phyloP scores from a whole-genome alignment of 768 basidiomycete species.

The Hygrocybe coccinea region DNA sequence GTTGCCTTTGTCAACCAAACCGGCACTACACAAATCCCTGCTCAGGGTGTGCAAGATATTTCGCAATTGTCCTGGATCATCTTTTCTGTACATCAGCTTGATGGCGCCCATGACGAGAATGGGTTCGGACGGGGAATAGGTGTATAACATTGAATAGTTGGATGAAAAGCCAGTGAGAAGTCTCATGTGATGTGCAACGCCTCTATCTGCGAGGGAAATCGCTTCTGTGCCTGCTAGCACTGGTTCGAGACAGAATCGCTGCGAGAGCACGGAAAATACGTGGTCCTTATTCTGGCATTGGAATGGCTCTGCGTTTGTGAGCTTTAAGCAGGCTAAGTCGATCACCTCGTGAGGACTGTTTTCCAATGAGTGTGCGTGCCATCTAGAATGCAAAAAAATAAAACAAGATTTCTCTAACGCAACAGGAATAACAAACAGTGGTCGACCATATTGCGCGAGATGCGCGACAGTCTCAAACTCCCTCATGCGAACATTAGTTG shows the following conservation, averaged over 20 bases:
- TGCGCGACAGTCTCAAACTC: neutral
- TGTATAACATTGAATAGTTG: slow-evolving; percentile 7
- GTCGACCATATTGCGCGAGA: slow-evolving; percentile 3
- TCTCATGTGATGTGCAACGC: slow-evolving; percentile 15
- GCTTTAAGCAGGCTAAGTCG: neutral
- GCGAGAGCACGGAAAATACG: slow-evolving; percentile 15
- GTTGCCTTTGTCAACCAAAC: slow-evolving; percentile 13
- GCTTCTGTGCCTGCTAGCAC: slow-evolving; percentile 11
- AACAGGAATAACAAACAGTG: neutral
- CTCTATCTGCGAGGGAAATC: slow-evolving; percentile 8
- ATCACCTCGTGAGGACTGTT: neutral
- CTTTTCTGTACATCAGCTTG: slow-evolving; percentile 3
- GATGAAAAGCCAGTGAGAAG: slow-evolving; percentile 13
- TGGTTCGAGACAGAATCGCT: slow-evolving; percentile 15
- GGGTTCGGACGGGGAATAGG: slow-evolving; percentile 12
- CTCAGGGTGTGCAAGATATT: slow-evolving; percentile 12
- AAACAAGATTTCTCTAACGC: neutral
- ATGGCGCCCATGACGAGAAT: slow-evolving; percentile 12
- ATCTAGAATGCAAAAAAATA: neutral
- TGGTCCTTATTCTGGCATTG: neutral
- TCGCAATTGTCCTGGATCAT: neutral
- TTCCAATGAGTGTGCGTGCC: neutral
- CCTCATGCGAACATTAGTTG: neutral
- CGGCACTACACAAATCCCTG: slow-evolving; percentile 9
- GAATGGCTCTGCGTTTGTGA: neutral